A percentile compares a stretch with the other conserved stretches of the same genome.
Conservation (phyloP, 129 eudicot genomes). For the Flaveria linearis region DNA sequence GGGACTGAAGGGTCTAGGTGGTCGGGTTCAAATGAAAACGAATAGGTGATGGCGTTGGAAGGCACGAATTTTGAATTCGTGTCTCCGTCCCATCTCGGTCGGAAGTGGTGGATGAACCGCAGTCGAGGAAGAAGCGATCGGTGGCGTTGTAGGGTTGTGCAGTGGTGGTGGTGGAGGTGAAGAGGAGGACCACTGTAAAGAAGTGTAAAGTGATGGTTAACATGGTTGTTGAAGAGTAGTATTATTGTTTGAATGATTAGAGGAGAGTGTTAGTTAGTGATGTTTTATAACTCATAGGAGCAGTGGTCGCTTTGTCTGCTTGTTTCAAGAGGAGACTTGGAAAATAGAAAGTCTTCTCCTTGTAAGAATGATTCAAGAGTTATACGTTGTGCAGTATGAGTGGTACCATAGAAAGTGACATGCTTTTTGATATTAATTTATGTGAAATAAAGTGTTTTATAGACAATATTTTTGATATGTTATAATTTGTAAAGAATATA, state of each 20-base stretch:
- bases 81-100: conserved; percentile 41
- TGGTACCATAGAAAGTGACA: not conserved
- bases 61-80: conserved; percentile 16
- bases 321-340: conserved; percentile 22
- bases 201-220: conserved; percentile 1
- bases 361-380: not conserved
- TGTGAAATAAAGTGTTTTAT: not conserved
- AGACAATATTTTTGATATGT: not conserved
- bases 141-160: conserved; percentile 36
- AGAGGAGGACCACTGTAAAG: conserved; percentile 20
- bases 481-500: too few relatives aligned
- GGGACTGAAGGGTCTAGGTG: not conserved
- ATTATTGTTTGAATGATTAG: not conserved
- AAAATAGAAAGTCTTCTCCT: conserved; percentile 19
- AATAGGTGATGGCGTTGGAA: conserved; percentile 2
- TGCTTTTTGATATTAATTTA: not conserved
- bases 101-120: conserved; percentile 27
- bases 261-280: not conserved
- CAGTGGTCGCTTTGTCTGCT: conserved; percentile 1
- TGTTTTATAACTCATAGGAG: not conserved
- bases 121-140: conserved; percentile 34
- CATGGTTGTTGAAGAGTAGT: not conserved
- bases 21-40: not conserved
- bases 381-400: not conserved
- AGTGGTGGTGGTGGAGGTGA: not conserved